Evolutionary conservation across 768 basidiomycete genomes (phyloP).

Genomic region (Pleurotus tuoliensis): DNA sequence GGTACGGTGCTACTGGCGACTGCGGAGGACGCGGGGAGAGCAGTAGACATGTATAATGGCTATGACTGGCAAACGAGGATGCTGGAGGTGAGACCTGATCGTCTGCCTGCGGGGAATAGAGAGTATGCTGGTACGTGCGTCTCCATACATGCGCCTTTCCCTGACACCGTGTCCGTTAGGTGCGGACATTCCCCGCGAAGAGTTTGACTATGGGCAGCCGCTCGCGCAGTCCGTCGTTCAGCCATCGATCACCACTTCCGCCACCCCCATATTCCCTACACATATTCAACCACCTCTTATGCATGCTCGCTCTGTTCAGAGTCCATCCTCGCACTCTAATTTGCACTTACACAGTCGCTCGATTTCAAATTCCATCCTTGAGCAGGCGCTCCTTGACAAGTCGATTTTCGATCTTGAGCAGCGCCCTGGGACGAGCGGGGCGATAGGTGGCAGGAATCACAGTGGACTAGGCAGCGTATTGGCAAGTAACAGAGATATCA

Average conservation of each 20-base stretch:
- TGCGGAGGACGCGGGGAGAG: constrained; percentile 91
- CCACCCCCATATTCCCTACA: neutral
- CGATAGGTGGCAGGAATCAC: neutral
- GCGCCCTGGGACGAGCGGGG: neutral
- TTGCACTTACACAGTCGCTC: neutral
- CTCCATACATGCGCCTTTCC: neutral
- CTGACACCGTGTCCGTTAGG: neutral
- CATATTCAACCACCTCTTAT: neutral
- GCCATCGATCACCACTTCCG: neutral
- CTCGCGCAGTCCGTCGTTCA: neutral
- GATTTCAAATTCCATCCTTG: neutral
- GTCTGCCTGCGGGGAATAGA: constrained; percentile 43
- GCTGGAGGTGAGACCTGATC: constrained; percentile 88
- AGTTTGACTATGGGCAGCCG: neutral
- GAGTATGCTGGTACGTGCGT: neutral
- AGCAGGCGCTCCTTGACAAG: neutral
- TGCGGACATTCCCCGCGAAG: neutral
- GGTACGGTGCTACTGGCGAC: constrained; percentile 93
- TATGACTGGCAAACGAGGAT: constrained; percentile 95
- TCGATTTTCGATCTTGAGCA: neutral
- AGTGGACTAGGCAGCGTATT: neutral
- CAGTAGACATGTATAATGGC: constrained; percentile 95
- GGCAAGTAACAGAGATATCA: neutral
- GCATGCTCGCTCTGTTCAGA: neutral
- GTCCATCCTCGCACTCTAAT: neutral